Base-by-base conservation (phyloP, 345 rosid species). In the Anacardium occidentale region DNA sequence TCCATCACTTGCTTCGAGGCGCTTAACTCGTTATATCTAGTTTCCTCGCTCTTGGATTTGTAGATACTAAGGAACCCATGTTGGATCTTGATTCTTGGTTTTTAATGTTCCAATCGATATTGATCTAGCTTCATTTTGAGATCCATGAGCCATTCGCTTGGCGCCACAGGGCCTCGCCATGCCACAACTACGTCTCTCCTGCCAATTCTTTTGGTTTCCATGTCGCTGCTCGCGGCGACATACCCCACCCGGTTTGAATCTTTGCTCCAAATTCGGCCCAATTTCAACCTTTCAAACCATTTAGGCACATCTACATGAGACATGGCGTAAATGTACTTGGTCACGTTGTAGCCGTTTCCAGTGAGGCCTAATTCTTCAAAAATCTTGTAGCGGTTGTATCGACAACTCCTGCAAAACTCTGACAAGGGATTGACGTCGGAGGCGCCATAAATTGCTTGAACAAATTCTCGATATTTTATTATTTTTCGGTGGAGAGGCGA, bases 191-290 rank as follows among this genome's bases (percentile, higher is more conserved):
- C 79, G 44, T 84, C 86, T 29, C 85, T 71, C 26, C 90, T 78
- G 6, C 88, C 90, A 7, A 86, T 78, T 70, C 82, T 34, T 3
- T 1, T 10, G 0, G 81, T 69, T 70, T 77, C 84, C 55, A 75
- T 74, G 3, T 82, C 78, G 24, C 70, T 57, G 13, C 80, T 78
- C n/a, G 73, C 79, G 0, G 86, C 85, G 21, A 84, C 75, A 2
- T 74, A 86, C 5, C 90, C 86, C 64, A 86, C 75, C 90, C 86
- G 84, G 34, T 84, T 84, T 44, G 88, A 80, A 40, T 82, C 83
- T 52, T 76, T 78, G 78, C 85, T 80, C 85, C 86, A 77, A 0
- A 61, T 62, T 12, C 76, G 51, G 15, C 13, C 44, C 62, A 76
- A 21, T 5, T 32, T 71, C 14, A 87, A 81, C 52, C 75, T 76